phyloP scores from a whole-genome alignment of 306 rosid genomes.

The Vigna mungo region DNA sequence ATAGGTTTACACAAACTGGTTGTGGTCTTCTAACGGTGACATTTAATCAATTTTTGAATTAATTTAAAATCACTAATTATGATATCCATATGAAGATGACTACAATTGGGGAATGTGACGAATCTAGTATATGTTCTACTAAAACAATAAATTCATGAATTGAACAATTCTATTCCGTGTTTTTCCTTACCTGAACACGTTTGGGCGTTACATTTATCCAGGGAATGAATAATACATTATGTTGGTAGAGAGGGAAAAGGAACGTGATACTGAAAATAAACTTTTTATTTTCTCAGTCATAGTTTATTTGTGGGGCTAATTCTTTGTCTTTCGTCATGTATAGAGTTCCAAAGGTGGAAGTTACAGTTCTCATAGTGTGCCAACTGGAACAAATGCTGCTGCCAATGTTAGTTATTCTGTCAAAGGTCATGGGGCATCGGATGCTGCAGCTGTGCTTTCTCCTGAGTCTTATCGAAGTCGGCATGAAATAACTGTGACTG shows the following conservation, averaged over 20 bases:
- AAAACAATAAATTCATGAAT: neutral
- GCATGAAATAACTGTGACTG: constrained; percentile 86
- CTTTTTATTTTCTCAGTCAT: neutral
- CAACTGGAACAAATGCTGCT: constrained; percentile 57
- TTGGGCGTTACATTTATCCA: constrained; percentile 5
- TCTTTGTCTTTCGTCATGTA: constrained; percentile 37
- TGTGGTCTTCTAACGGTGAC: neutral
- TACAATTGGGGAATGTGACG: neutral
- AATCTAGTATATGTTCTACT: neutral
- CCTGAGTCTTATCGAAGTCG: constrained; percentile 79
- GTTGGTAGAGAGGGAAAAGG: constrained; percentile 9
- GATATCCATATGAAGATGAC: neutral
- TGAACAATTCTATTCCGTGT: neutral
- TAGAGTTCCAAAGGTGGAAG: constrained; percentile 67
- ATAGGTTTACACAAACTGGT: neutral
- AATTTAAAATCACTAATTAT: constrained; percentile 1
- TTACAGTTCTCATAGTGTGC: constrained; percentile 50
- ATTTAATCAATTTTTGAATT: neutral
- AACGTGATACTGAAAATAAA: neutral
- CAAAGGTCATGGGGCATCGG: constrained; percentile 61
- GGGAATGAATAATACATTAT: constrained; percentile 26
- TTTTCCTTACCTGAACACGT: constrained; percentile 25
- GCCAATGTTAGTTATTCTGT: constrained; percentile 60
- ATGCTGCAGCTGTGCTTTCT: constrained; percentile 73
- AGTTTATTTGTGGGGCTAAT: constrained; percentile 23